phyloP scores from a whole-genome alignment of 2,329 filamentous ascomycete species.

The Pyrenophora seminiperda region DNA sequence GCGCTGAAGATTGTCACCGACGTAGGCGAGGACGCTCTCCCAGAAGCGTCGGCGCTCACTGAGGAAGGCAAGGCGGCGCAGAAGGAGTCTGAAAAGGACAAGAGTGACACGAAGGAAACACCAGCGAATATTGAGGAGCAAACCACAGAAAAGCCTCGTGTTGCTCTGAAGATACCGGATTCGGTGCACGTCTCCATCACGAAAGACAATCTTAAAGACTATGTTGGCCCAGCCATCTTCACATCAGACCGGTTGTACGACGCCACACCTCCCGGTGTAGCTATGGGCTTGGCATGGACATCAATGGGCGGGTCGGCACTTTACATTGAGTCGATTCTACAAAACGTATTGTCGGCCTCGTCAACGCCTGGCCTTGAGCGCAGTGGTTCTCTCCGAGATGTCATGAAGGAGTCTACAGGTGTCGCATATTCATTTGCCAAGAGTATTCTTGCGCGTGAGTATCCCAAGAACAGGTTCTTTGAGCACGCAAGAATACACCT shows the following conservation, averaged over 20 bases:
- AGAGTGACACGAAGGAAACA: constrained; percentile 66
- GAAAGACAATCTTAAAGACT: constrained; percentile 92
- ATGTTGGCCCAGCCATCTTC: constrained; percentile 93
- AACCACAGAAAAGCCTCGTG: constrained; percentile 69
- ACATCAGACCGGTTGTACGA: constrained; percentile 96
- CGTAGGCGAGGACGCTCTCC: constrained; percentile 80
- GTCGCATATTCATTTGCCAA: constrained; percentile 98
- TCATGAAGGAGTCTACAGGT: constrained; percentile 96
- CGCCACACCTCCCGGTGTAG: constrained; percentile 87
- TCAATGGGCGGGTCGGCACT: constrained; percentile 94
- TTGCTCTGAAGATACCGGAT: constrained; percentile 82
- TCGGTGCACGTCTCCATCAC: constrained; percentile 83
- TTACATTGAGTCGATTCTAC: constrained; percentile 95
- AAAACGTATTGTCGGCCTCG: constrained; percentile 74
- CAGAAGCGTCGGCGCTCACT: constrained; percentile 81
- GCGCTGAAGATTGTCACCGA: constrained; percentile 97
- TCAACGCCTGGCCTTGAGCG: constrained; percentile 83
- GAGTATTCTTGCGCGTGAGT: constrained; percentile 80
- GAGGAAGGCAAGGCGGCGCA: constrained; percentile 81
- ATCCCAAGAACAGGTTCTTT: constrained; percentile 92
- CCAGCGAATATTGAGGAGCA: constrained; percentile 62
- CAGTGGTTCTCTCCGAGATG: constrained; percentile 90
- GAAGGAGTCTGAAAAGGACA: constrained; percentile 71
- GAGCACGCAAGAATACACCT: constrained; percentile 94
- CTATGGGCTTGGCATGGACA: constrained; percentile 98